Evolutionary conservation across 2,329 filamentous ascomycete species (phyloP), one percentile per base, ranked within the genome.

Genomic region (Sclerotinia spermophila): DNA sequence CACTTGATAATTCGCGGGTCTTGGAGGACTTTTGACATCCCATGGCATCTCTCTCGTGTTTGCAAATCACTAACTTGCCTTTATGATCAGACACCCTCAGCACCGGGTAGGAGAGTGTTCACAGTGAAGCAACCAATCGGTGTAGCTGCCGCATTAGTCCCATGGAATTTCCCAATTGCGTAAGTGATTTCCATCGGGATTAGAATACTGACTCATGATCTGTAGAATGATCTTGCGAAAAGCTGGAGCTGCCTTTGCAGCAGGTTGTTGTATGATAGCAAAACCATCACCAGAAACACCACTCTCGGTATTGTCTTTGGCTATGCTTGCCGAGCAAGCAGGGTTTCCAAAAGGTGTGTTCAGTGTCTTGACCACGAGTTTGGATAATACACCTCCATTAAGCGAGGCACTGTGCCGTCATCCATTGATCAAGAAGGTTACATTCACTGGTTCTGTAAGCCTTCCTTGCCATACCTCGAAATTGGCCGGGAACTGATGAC

Each of bases 111-210:
- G 8, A 84, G 91, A 19, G 84, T 89, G 3, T 86, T 94, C 72
- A 91, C 89, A 0, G 86, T 94, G 75, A 94, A 94, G 82, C 90
- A 92, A 79, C 90, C 90, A 0, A 85, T 92, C 71, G 90, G 90
- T 69, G 89, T 92, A 17, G 84, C 86, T 0, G 90, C 86, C 0
- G 90, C 90, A 0, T 81, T 93, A 24, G 89, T 92, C 2, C 90
- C 90, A 6, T 92, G 90, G 90, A 91, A 92, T 76, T 92, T 91
- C 74, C 89, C 89, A 0, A 83, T 90, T 66, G 89, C 88, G 44
- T 83, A 59, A 77, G 80, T 79, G 5, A 38, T 45, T 45, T 10
- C 24, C 15, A n/a, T 30, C 11, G 5, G 5, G 55, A 10, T 1
- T 19, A 5, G 6, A 8, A 21, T 1, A 13, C n/a, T 15, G 0